Conservation (phyloP, 2,329 filamentous ascomycete species). For the Huntiella bhutanensis region DNA sequence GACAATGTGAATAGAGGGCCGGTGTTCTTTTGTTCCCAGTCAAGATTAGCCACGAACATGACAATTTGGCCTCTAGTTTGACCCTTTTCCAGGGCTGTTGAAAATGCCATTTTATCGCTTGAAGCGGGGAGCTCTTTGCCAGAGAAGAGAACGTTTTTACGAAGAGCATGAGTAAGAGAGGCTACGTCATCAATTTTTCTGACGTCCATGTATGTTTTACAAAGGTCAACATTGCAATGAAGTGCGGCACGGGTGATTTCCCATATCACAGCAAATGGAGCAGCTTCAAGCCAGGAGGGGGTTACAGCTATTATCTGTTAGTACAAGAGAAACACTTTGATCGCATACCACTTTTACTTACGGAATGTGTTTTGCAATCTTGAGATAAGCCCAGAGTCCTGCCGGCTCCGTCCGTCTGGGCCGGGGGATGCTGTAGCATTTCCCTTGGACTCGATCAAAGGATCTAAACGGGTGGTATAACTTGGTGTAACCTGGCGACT, state of each 20-base stretch:
- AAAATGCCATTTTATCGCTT: conserved; percentile 27
- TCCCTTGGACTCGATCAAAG: too few species aligned
- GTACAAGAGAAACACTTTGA: neutral
- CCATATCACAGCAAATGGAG: conserved; percentile 32
- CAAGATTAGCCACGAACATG: conserved; percentile 24
- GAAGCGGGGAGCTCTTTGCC: conserved; percentile 29
- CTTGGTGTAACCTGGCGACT: too few species aligned
- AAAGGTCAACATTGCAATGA: conserved; percentile 25
- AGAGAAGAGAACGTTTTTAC: conserved; percentile 20
- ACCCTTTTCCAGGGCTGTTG: conserved; percentile 22
- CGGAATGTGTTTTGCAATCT: conserved; percentile 23
- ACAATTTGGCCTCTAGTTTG: conserved; percentile 21
- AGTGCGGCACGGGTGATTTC: conserved; percentile 30
- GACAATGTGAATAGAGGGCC: conserved; percentile 27
- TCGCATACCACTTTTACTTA: conserved; percentile 15
- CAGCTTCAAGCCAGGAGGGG: conserved; percentile 27
- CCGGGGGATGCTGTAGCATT: too few species aligned
- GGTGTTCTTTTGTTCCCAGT: conserved; percentile 17
- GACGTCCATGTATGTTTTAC: conserved; percentile 9
- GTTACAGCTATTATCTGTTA: neutral
- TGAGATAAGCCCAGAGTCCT: too few species aligned
- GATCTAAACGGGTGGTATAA: too few species aligned
- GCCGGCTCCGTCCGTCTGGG: too few species aligned
- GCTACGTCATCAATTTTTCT: neutral
- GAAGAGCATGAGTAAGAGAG: conserved; percentile 15